Conservation (phyloP, 106 monocot genomes). For the Ottelia alismoides region DNA sequence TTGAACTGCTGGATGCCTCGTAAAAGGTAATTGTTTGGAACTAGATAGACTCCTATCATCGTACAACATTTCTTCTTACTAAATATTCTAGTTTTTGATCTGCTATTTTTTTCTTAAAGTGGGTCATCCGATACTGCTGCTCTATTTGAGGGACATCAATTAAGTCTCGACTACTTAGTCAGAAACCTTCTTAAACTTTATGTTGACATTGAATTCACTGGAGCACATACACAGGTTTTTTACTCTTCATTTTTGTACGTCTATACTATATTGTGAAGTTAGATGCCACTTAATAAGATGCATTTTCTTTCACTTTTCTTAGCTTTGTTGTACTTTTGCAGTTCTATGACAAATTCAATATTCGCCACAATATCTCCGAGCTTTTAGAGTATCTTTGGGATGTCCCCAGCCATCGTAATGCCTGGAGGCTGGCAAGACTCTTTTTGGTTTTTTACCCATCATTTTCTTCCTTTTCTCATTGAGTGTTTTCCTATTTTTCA, state of each 20-base stretch:
- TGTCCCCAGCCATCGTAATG: slow-evolving; percentile 78
- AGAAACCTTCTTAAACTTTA: slow-evolving; percentile 89
- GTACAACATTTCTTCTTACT: too few relatives aligned
- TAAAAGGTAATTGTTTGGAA: slow-evolving; percentile 67
- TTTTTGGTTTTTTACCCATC: not conserved
- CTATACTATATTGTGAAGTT: not conserved
- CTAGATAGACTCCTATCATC: too few relatives aligned
- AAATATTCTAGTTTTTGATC: slow-evolving; percentile 1
- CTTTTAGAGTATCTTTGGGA: slow-evolving; percentile 93
- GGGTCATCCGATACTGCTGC: slow-evolving; percentile 57
- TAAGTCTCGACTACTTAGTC: slow-evolving; percentile 78
- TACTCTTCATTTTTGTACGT: not conserved
- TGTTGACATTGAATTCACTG: slow-evolving; percentile 99
- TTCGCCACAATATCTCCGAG: slow-evolving; percentile 96
- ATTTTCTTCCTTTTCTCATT: not conserved
- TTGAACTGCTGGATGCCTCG: slow-evolving; percentile 93
- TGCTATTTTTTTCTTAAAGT: slow-evolving; percentile 25
- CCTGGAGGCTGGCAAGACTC: slow-evolving; percentile 56
- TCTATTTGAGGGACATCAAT: slow-evolving; percentile 89
- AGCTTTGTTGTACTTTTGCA: slow-evolving; percentile 25
- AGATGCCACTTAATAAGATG: not conserved
- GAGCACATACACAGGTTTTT: slow-evolving; percentile 92
- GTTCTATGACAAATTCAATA: slow-evolving; percentile 97
- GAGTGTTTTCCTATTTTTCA: slow-evolving; percentile 15
- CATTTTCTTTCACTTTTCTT: not conserved